Evolutionary conservation across 805 yeast genomes (phyloP), one percentile per base, ranked within the genome.

Genomic region (Candida pseudoglaebosa): DNA sequence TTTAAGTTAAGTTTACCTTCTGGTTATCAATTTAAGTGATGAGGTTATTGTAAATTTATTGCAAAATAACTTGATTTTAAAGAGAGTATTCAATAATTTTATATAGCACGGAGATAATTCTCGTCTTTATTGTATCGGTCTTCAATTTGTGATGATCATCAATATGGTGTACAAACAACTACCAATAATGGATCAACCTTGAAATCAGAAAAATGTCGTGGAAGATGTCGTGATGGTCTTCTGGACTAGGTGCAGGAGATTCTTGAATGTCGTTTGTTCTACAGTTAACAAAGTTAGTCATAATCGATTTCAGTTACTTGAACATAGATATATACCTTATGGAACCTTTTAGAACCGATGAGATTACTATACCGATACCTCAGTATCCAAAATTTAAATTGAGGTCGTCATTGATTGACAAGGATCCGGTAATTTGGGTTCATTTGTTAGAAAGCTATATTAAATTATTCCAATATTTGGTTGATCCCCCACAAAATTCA

Each of bases 371-470:
- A 3, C 86, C 86, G 2, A 73, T 83, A 6, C 83, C 84, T 14
- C 73, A 75, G 18, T 84, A 78, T 43, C 93, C 93, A 6, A 89
- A 90, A 1, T 83, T 84, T 60, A 75, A 75, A 44, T 69, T 84
- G 19, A 66, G 93, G 24, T 84, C 90, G 0, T 78, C 87, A n/a
- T 63, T 84, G 53, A 80, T 82, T 5, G 93, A 84, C 52, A 84
- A 78, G 44, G 95, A 84, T 53, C 95, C 95, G 0, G 89, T 84
- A 16, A 84, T 84, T 6, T 84, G 91, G 89, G 82, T 75, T 3
- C 88, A 83, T 54, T 59, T 82, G 15, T 58, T 84, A 13, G 86
- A 82, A 47, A 75, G 76, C 3, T 84, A 82, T 56, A 76, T 83
- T 39, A 56, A 53, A 13, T 62, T 78, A 15, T 71, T 79, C 47